Evolutionary conservation across 805 yeast genomes (phyloP).

Genomic region (Lachancea waltii): DNA sequence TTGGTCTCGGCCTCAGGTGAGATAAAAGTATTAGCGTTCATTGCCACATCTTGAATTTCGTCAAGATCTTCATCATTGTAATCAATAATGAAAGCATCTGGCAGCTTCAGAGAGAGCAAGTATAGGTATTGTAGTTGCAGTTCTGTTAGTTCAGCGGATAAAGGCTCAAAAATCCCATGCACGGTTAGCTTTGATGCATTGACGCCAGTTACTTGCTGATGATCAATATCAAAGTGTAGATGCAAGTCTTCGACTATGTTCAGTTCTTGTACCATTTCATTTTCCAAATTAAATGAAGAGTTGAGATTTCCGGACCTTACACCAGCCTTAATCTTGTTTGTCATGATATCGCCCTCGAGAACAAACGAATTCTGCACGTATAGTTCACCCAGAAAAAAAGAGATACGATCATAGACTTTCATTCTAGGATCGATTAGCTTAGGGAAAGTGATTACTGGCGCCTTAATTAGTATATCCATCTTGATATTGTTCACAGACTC

Average conservation of each 20-base stretch:
- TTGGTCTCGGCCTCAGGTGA: constrained; percentile 16
- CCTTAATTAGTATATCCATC: constrained; percentile 63
- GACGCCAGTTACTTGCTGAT: constrained; percentile 26
- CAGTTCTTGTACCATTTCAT: constrained; percentile 42
- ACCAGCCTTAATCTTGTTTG: constrained; percentile 61
- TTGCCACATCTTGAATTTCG: constrained; percentile 59
- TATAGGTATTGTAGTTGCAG: constrained; percentile 56
- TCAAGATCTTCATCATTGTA: constrained; percentile 36
- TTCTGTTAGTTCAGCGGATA: constrained; percentile 64
- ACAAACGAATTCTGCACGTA: constrained; percentile 58
- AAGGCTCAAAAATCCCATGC: constrained; percentile 53
- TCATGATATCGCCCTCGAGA: constrained; percentile 25
- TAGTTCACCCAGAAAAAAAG: constrained; percentile 77
- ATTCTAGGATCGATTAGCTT: constrained; percentile 38
- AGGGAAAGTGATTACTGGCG: constrained; percentile 84
- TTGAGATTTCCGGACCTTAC: constrained; percentile 63
- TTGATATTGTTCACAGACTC: constrained; percentile 49
- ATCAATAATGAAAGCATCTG: constrained; percentile 47
- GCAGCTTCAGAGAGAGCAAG: constrained; percentile 48
- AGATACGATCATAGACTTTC: constrained; percentile 50
- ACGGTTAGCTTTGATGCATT: constrained; percentile 45
- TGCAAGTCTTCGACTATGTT: constrained; percentile 65
- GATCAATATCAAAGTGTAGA: constrained; percentile 52
- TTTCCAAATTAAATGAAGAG: constrained; percentile 50
- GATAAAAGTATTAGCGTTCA: constrained; percentile 50